A percentile compares a stretch with the other conserved stretches of the same genome.
Conservation (phyloP, 768 basidiomycete genomes). For the Pholiota molesta region DNA sequence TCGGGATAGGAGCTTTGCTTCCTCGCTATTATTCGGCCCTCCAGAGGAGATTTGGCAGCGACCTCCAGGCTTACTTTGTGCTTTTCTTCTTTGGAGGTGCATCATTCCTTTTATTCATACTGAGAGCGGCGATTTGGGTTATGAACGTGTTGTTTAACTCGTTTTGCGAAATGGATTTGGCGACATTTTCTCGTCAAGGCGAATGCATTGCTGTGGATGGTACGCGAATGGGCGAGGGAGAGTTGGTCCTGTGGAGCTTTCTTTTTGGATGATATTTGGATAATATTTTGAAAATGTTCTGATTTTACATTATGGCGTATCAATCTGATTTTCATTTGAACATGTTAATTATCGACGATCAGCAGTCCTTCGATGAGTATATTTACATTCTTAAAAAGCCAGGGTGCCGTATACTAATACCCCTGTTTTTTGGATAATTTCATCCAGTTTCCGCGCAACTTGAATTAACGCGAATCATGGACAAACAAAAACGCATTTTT, state of each 20-base stretch:
- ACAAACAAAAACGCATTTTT: no score
- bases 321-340: no score
- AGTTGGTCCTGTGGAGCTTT: slow-evolving; percentile 21
- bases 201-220: slow-evolving; percentile 18
- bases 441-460: no score
- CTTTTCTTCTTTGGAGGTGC: slow-evolving; percentile 9
- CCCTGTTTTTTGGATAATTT: no score
- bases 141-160: slow-evolving; percentile 4
- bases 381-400: no score
- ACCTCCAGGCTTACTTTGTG: neutral
- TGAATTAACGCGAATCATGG: no score
- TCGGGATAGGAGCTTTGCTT: slow-evolving; percentile 9
- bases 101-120: slow-evolving; percentile 3
- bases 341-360: no score
- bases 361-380: no score
- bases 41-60: neutral
- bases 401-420: no score
- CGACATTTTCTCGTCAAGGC: slow-evolving; percentile 12
- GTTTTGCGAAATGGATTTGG: slow-evolving; percentile 23
- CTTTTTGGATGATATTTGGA: neutral
- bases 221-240: slow-evolving; percentile 19
- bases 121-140: slow-evolving; percentile 19
- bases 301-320: no score
- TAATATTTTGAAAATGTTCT: no score
- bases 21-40: slow-evolving; percentile 6